Base-by-base conservation (phyloP, 2,329 filamentous ascomycete genomes). In the Pseudogymnoascus sp. region DNA sequence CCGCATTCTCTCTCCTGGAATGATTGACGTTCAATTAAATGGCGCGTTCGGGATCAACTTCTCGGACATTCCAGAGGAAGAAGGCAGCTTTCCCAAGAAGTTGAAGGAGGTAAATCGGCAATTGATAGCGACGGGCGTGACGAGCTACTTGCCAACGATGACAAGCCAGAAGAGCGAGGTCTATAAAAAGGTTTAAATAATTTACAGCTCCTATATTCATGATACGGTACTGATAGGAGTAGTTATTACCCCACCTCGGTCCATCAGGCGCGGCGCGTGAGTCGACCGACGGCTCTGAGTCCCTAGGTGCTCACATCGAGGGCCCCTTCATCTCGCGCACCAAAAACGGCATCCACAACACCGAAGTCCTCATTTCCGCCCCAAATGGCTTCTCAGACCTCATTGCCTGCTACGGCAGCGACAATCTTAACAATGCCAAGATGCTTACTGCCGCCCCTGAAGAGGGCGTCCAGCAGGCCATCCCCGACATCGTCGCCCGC, bases 11-110 rank as follows among this genome's bases (percentile, higher is more conserved):
- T 85, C 89, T 0, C 91, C 92, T 0, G 92, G 92, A 26, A 82
- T 97, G 71, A 94, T 97, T 69, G 92, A 97, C 68, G 88, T 89
- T 61, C 92, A 97, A 75, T 85, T 97, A 68, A 97, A 97, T 71
- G 92, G 92, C 58, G 92, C 90, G 8, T 93, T 92, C 70, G 92
- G 92, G 63, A 95, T 96, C 79, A 93, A 96, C 78, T 96, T 95
- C 74, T 94, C 91, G 2, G 85, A 86, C 1, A 80, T 91, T 8
- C 84, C 89, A n/a, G 81, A 74, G 35, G 74, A 86, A 14, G 84
- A 88, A 69, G 84, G 83, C 75, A 76, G 80, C 31, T 80, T 82
- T 60, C 96, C 95, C 70, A 83, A 83, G 63, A 88, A 90, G 73
- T 77, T 96, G 59, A 80, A 80, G 66, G 79, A 85, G 63, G 80